These are phyloP conservation scores for Pichia membranifaciens DNA, from an alignment of 805 yeast genomes.

Conservation along the genomic window DNA sequence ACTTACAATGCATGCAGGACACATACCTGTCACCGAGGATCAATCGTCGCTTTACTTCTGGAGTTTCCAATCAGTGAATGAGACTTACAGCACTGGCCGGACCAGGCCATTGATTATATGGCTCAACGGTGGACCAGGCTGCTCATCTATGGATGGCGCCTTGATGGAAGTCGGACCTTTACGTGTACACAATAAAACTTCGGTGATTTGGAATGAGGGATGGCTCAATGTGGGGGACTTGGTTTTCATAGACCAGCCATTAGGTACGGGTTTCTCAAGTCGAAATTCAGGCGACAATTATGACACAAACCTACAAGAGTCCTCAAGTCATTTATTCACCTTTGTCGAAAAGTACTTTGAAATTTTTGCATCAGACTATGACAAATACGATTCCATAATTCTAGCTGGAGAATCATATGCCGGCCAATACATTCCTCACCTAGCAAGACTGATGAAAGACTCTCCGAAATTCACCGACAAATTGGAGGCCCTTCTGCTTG, in stretches of 20 bases:
- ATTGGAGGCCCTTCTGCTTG: slow-evolving; percentile 67
- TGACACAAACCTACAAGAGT: slow-evolving; percentile 48
- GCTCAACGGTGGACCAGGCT: slow-evolving; percentile 98
- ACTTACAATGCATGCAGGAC: slow-evolving; percentile 14
- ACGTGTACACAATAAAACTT: slow-evolving; percentile 40
- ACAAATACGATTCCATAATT: slow-evolving; percentile 48
- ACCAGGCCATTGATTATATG: slow-evolving; percentile 59
- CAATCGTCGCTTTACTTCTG: slow-evolving; percentile 57
- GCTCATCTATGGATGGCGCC: slow-evolving; percentile 97
- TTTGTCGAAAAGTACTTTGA: slow-evolving; percentile 64
- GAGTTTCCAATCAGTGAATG: slow-evolving; percentile 43
- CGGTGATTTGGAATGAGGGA: slow-evolving; percentile 54
- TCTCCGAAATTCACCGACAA: slow-evolving; percentile 35
- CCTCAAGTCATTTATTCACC: slow-evolving; percentile 54
- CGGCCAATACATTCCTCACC: slow-evolving; percentile 91
- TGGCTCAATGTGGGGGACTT: slow-evolving; percentile 81
- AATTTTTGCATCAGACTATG: slow-evolving; percentile 56
- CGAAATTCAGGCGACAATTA: slow-evolving; percentile 38
- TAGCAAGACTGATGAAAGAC: slow-evolving; percentile 57
- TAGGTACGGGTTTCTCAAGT: slow-evolving; percentile 85
- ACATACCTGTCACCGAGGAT: slow-evolving; percentile 7
- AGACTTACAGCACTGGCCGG: slow-evolving; percentile 11
- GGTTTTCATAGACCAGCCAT: slow-evolving; percentile 89
- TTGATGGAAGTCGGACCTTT: slow-evolving; percentile 89
- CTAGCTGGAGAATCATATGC: slow-evolving; percentile 96